Percentiles rank a stretch among this genome's conserved stretches.
phyloP scores from a whole-genome alignment of 106 monocot genomes.

The Ottelia alismoides region DNA sequence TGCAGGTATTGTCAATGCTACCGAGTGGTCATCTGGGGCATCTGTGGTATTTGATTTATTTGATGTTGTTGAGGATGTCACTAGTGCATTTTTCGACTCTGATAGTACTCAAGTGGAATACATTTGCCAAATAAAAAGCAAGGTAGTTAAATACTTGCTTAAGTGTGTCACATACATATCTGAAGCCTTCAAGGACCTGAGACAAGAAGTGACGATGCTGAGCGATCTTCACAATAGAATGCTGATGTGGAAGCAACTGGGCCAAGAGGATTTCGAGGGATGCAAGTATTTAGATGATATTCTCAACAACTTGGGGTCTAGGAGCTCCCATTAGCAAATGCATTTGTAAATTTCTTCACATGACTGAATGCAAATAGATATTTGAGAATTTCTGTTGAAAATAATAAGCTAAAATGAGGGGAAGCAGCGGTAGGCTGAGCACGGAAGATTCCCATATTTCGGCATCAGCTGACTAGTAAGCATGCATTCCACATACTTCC shows the following conservation, averaged over 20 bases:
- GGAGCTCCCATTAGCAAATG: no score
- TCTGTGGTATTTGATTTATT: conserved; percentile 48
- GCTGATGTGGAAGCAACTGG: conserved; percentile 35
- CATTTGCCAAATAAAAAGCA: conserved; percentile 46
- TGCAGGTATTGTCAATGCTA: conserved; percentile 1
- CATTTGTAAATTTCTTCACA: no score
- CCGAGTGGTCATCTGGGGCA: conserved; percentile 35
- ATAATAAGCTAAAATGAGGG: no score
- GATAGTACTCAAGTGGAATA: conserved; percentile 31
- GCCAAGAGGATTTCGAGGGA: conserved; percentile 23
- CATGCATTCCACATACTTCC: no score
- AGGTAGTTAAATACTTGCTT: conserved; percentile 35
- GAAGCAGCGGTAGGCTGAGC: no score
- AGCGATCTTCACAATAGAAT: conserved; percentile 45
- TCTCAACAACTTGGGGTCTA: conserved; percentile 10
- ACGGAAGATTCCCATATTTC: no score
- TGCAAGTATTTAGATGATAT: conserved; percentile 26
- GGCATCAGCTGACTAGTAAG: no score
- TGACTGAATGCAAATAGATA: no score
- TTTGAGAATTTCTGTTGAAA: no score
- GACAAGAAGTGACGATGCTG: conserved; percentile 15
- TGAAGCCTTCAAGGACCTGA: conserved; percentile 4
- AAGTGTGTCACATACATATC: conserved; percentile 29
- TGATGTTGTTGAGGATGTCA: conserved; percentile 52
- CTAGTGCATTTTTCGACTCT: conserved; percentile 25